Conservation (phyloP, 1,284 basidiomycete species). For the Marasmius tenuissimus region DNA sequence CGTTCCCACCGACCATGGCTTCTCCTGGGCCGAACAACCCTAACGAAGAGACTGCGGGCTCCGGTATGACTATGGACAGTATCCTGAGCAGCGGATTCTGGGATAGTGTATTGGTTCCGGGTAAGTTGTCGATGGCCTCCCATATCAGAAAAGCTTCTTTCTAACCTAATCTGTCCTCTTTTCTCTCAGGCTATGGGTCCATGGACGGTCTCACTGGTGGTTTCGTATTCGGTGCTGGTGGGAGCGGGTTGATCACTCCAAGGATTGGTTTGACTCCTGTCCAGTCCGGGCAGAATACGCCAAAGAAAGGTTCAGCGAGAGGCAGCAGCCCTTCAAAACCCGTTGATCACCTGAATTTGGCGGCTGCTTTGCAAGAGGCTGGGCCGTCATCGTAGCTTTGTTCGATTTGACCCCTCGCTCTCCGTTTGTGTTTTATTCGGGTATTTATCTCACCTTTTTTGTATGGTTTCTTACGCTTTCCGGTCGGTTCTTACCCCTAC, state of each 20-base stretch:
- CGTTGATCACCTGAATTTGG: constrained; percentile 43
- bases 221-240: constrained; percentile 78
- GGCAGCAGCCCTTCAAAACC: constrained; percentile 17
- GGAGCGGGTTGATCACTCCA: constrained; percentile 72
- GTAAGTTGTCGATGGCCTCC: constrained; percentile 38
- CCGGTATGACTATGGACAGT: constrained; percentile 74
- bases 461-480: background rate
- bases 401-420: background rate
- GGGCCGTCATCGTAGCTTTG: background rate
- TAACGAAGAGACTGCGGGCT: constrained; percentile 44
- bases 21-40: constrained; percentile 24
- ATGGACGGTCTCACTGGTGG: constrained; percentile 80
- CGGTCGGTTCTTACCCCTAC: background rate
- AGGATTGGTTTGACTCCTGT: constrained; percentile 41
- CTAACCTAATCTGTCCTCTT: constrained; percentile 5
- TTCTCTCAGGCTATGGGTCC: constrained; percentile 64
- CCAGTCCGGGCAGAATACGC: constrained; percentile 44
- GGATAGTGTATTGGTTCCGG: constrained; percentile 82
- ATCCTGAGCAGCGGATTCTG: constrained; percentile 78
- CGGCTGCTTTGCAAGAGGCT: constrained; percentile 36
- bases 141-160: constrained; percentile 2
- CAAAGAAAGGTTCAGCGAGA: constrained; percentile 23
- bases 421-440: background rate
- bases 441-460: background rate
- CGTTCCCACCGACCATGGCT: constrained; percentile 82